Conservation (phyloP, 2,329 filamentous ascomycete species). For the Cladophialophora immunda region DNA sequence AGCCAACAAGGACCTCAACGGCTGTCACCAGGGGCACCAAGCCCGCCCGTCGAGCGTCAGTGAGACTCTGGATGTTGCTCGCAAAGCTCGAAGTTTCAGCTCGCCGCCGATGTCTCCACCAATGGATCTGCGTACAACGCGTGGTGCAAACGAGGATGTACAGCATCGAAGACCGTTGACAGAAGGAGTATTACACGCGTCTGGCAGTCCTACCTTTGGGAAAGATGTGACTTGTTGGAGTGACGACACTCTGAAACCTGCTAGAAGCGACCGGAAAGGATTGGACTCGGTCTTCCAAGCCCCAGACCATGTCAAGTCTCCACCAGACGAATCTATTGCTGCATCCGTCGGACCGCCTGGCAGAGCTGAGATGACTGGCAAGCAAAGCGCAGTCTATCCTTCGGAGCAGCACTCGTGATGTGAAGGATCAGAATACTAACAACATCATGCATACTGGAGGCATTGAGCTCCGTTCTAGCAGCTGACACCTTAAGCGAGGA, state of each 20-base stretch:
- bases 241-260: conserved; percentile 31
- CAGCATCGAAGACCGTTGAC: not conserved
- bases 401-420: not conserved
- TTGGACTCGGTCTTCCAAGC: conserved; percentile 22
- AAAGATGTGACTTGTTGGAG: not conserved
- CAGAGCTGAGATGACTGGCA: not conserved
- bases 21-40: not conserved
- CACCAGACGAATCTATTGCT: not conserved
- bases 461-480: not conserved
- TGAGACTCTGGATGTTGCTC: conserved; percentile 10
- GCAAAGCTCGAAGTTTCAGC: conserved; percentile 33
- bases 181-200: not conserved
- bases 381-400: not conserved
- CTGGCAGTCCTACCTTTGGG: too few species aligned
- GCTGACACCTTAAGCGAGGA: not conserved
- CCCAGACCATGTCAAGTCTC: not conserved
- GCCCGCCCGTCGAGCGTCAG: not conserved
- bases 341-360: not conserved
- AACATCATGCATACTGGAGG: not conserved
- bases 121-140: not conserved
- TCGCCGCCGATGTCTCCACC: conserved; percentile 28
- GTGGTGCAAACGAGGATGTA: not conserved
- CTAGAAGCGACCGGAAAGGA: conserved; percentile 26
- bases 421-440: not conserved
- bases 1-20: not conserved